phyloP scores from a whole-genome alignment of 2,329 filamentous ascomycete species.

The Calonectria hawksworthii region DNA sequence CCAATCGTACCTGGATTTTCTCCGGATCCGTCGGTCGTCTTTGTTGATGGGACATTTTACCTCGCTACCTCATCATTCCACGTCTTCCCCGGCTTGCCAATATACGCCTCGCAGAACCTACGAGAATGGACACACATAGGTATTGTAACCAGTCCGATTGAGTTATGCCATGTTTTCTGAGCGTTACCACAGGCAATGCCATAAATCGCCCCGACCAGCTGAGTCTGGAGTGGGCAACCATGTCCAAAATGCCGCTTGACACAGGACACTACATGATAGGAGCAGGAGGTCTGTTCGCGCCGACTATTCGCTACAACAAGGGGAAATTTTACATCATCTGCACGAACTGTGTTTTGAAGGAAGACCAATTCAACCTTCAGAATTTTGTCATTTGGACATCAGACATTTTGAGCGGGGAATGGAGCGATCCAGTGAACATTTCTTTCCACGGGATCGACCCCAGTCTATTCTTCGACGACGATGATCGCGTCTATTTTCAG shows the following conservation, averaged over 20 bases:
- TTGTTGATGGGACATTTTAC: slow-evolving; percentile 34
- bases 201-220: slow-evolving; percentile 32
- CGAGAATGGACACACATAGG: slow-evolving; percentile 33
- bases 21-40: slow-evolving; percentile 31
- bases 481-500: slow-evolving; percentile 50
- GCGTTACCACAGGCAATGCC: slow-evolving; percentile 22
- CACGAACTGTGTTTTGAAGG: slow-evolving; percentile 34
- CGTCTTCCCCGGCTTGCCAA: slow-evolving; percentile 32
- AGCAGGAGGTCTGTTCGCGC: slow-evolving; percentile 39
- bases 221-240: slow-evolving; percentile 19
- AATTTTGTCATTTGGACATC: slow-evolving; percentile 42
- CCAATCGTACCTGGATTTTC: slow-evolving; percentile 31
- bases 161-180: not conserved
- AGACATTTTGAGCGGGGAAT: slow-evolving; percentile 42
- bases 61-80: slow-evolving; percentile 34
- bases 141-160: not conserved
- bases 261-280: slow-evolving; percentile 31
- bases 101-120: slow-evolving; percentile 30
- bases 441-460: slow-evolving; percentile 59
- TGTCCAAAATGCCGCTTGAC: slow-evolving; percentile 25
- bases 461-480: slow-evolving; percentile 58
- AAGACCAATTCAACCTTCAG: slow-evolving; percentile 9
- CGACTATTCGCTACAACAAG: slow-evolving; percentile 40
- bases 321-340: slow-evolving; percentile 46
- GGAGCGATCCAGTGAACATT: slow-evolving; percentile 52